Conservation (phyloP, 176 grass and related monocot species). For the Aechmea fasciata region DNA sequence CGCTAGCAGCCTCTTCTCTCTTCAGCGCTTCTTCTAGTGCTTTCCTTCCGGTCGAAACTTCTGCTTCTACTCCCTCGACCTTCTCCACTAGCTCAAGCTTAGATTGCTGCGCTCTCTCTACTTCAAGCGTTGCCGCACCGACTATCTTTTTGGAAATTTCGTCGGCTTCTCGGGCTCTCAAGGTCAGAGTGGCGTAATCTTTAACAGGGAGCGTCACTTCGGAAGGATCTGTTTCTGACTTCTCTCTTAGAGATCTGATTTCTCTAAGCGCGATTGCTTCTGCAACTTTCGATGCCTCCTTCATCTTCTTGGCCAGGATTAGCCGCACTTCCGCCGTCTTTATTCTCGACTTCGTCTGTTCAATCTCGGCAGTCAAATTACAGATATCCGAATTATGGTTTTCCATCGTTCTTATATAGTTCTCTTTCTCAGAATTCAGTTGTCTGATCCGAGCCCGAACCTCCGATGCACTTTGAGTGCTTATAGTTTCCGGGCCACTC, state of each 20-base stretch:
- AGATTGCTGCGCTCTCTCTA: conserved; percentile 47
- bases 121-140: conserved; percentile 42
- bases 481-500: conserved; percentile 24
- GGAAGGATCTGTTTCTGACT: background rate
- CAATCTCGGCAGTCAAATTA: conserved; percentile 54
- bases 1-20: conserved; percentile 60
- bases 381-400: conserved; percentile 38
- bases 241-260: conserved; percentile 33
- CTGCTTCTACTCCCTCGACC: conserved; percentile 71
- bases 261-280: conserved; percentile 44
- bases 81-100: conserved; percentile 63
- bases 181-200: conserved; percentile 37
- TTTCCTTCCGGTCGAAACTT: conserved; percentile 64
- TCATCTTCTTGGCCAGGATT: conserved; percentile 61
- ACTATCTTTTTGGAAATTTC: conserved; percentile 30
- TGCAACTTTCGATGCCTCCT: conserved; percentile 53
- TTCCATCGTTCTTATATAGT: conserved; percentile 34
- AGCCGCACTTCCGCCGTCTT: conserved; percentile 74
- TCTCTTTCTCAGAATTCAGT: conserved; percentile 55
- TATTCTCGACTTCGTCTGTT: conserved; percentile 55
- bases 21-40: conserved; percentile 60
- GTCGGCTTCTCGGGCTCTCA: conserved; percentile 45
- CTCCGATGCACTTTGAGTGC: conserved; percentile 34
- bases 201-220: conserved; percentile 31
- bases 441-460: conserved; percentile 55